Evolutionary conservation across 805 yeast genomes (phyloP), one percentile per base, ranked within the genome.

Genomic region (Brettanomyces bruxellensis): DNA sequence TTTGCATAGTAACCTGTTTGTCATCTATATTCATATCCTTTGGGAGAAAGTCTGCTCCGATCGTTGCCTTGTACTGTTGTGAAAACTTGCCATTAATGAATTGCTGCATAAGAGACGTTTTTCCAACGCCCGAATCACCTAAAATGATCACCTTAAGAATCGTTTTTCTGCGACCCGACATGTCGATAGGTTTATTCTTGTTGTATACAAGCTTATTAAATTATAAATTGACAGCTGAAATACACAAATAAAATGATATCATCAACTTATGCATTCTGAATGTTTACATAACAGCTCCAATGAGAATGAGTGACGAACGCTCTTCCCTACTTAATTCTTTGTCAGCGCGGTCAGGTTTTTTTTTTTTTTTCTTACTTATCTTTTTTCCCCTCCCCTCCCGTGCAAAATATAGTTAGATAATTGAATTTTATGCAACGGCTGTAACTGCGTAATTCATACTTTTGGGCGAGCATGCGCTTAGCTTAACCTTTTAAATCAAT

Each of bases 91-190:
- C 89, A 67, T 88, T 89, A 53, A 93, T 96, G 67, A 88, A 91
- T 65, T 91, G 96, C 66, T 91, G 98, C 96, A 91, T 90, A 54
- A 91, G 71, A 3, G 96, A 88, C 28, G 98, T 91, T 71, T 91
- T 91, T 25, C 99, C 99, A 41, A 93, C 98, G 46, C 98, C 98
- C 2, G 96, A 86, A 65, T 93, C 98, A 38, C 99, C 99, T 46
- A 91, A 73, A 46, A 91, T 89, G 64, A 91, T 91, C 50, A 91
- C 95, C 62, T 86, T 85, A 51, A 86, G 69, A 52, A 85, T 72
- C 32, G 88, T 83, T 63, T 85, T 85, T 72, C 83, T 83, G 28
- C 34, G 42, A 25, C 34, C 25, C 23, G 42, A 40, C 42, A 40
- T 40, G 28, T 11, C n/a, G 9, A 18, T 14, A 32, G 18, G 18